Evolutionary conservation across 306 rosid species (phyloP), one percentile per base, ranked within the genome.

Genomic region (Prunus fruticosa): DNA sequence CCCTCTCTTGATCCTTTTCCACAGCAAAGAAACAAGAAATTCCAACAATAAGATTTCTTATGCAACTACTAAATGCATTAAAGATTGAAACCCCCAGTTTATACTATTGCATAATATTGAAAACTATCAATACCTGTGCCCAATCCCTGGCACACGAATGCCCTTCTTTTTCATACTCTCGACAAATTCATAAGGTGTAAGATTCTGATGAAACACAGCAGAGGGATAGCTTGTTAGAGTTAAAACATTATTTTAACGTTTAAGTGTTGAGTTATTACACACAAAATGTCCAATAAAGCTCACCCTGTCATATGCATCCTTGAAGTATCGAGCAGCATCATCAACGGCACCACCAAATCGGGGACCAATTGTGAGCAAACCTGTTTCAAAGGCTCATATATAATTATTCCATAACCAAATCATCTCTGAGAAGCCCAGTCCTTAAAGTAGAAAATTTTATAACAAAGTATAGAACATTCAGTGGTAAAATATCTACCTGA

Each of bases 301-400:
- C 85, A 90, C 97, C 89, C 79, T 91, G 84, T 96, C 98, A 82
- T 73, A 91, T 67, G 99, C 99, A 80, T 96, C 98, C 93, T 93
- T 96, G 86, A 93, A 96, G 82, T 93, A 96, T 56, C 99, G 97
- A 82, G 99, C 99, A 81, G 99, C 99, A 75, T 96, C 99, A 78
- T 96, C 98, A 78, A 96, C 84, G 81, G 99, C 99, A 84, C 99
- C 99, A 65, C 99, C 99, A 81, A 96, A 96, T 74, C 97, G 99
- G 32, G 99, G 99, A 81, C 99, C 99, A 73, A 93, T 96, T 53
- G 99, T 96, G 78, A 96, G 98, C 88, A 96, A 89, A 87, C 98
- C 99, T 96, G 86, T 80, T 85, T 68, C 82, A 89, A 74, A 75
- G 88, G 74, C 45, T 62, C 74, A 67, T 86, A 54, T 77, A 67